These are phyloP conservation scores for Calonectria pseudoreteaudii DNA, from an alignment of 2,329 filamentous ascomycete species.

Conservation along the genomic window DNA sequence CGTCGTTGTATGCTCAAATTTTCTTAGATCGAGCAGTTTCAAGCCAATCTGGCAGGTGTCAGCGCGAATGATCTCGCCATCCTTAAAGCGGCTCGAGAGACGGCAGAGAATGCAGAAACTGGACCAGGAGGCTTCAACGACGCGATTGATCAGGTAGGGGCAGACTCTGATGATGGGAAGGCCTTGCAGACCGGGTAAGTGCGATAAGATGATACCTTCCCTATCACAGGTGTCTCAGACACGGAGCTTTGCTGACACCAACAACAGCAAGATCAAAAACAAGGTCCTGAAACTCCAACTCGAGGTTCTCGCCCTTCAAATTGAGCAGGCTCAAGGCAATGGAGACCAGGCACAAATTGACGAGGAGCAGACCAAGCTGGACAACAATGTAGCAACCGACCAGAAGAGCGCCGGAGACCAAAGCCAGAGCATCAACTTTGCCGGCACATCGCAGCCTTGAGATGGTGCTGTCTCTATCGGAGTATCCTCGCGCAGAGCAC, in stretches of 20 bases:
- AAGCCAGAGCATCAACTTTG: slow-evolving; percentile 52
- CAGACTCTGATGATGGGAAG: slow-evolving; percentile 51
- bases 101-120: slow-evolving; percentile 66
- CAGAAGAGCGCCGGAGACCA: slow-evolving; percentile 47
- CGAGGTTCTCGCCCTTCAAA: slow-evolving; percentile 62
- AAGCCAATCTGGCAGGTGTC: slow-evolving; percentile 57
- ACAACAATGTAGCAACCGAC: slow-evolving; percentile 62
- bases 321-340: slow-evolving; percentile 62
- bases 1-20: neutral
- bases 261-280: slow-evolving; percentile 65
- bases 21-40: slow-evolving; percentile 20
- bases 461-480: neutral
- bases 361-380: slow-evolving; percentile 62
- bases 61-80: slow-evolving; percentile 61
- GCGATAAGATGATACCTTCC: neutral
- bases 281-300: slow-evolving; percentile 70
- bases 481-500: neutral
- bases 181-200: slow-evolving; percentile 59
- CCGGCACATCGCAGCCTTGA: slow-evolving; percentile 18
- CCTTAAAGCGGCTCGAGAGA: slow-evolving; percentile 60
- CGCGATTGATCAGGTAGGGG: slow-evolving; percentile 58
- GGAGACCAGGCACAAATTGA: slow-evolving; percentile 58
- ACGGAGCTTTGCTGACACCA: neutral
- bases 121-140: slow-evolving; percentile 60
- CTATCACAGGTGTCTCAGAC: neutral